These are phyloP conservation scores for Alternaria gaisen DNA, from an alignment of 2,329 filamentous ascomycete species.

Conservation along the genomic window DNA sequence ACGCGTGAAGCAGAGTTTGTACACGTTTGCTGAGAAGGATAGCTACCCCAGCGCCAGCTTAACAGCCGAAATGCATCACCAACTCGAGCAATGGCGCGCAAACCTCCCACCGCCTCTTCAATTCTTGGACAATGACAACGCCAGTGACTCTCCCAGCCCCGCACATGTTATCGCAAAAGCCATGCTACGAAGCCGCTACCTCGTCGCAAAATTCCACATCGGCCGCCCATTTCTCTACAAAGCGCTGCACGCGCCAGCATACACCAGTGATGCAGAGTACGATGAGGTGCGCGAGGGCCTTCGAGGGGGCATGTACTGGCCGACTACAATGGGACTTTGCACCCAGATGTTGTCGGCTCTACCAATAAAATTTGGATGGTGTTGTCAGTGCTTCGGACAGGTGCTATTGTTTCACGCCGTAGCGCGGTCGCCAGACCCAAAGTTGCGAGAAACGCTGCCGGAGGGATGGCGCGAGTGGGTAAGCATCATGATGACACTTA, in stretches of 20 bases:
- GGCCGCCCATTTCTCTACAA: conserved; percentile 52
- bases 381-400: conserved; percentile 50
- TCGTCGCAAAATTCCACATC: conserved; percentile 51
- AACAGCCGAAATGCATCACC: conserved; percentile 62
- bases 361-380: conserved; percentile 52
- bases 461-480: conserved; percentile 50
- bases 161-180: conserved; percentile 51
- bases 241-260: conserved; percentile 44
- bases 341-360: conserved; percentile 48
- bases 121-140: conserved; percentile 52
- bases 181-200: conserved; percentile 51
- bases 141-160: conserved; percentile 41
- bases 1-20: conserved; percentile 61
- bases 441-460: conserved; percentile 43
- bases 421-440: conserved; percentile 38
- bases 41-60: conserved; percentile 57
- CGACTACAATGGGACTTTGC: conserved; percentile 48
- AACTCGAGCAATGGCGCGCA: conserved; percentile 64
- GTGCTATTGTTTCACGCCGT: conserved; percentile 47
- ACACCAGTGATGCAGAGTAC: conserved; percentile 45
- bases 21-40: conserved; percentile 57
- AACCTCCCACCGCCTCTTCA: conserved; percentile 61
- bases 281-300: conserved; percentile 40
- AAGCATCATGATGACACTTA: conserved; percentile 46
- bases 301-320: conserved; percentile 49